Evolutionary conservation across 192 early-diverging fungal species (phyloP), one percentile per base, ranked within the genome.

Genomic region (Polychytrium aggregatum): DNA sequence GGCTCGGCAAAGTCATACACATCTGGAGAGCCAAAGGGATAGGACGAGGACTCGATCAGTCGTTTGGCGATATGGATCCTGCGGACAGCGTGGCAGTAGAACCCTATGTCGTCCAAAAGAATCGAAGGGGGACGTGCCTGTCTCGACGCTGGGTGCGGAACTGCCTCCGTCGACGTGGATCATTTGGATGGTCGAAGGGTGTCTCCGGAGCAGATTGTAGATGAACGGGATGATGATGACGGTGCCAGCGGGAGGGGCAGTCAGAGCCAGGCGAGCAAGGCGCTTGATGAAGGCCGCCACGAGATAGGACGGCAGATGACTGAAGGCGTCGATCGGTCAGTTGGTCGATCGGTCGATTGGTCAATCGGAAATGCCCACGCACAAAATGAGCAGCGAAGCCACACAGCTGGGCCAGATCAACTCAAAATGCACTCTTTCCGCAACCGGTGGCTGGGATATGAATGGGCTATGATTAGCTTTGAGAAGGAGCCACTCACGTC

Each of bases 201-300:
- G 95, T 7, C 77, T 74, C 64, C 90, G 87, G 35, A 98, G 65
- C 22, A 98, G 63, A 50, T 95, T 97, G 66, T 89, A 92, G 11
- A 93, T 79, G 54, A 92, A 70, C 1, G 95, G 90, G n/a, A 98
- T 75, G 6, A 86, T 69, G 2, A 83, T 82, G 6, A 94, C 75
- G 41, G 82, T 80, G 13, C 81, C 89, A 3, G 89, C 74, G 18
- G 92, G 95, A 18, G 92, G 88, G 16, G 89, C 85, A 7, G 70
- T 68, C 1, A 98, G 71, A 16, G 82, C 65, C 30, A 95, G 67
- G 30, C 91, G 84, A 1, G 86, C 62, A 76, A 98, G 74, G 9
- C 85, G 76, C 65, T 98, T 98, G 44, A 87, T 80, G 50, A 98
- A 98, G 7, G 90, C 83, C 1, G 95, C 91, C 20, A 97, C 71